Conservation (phyloP, 306 rosid species). For the Acacia confusa region DNA sequence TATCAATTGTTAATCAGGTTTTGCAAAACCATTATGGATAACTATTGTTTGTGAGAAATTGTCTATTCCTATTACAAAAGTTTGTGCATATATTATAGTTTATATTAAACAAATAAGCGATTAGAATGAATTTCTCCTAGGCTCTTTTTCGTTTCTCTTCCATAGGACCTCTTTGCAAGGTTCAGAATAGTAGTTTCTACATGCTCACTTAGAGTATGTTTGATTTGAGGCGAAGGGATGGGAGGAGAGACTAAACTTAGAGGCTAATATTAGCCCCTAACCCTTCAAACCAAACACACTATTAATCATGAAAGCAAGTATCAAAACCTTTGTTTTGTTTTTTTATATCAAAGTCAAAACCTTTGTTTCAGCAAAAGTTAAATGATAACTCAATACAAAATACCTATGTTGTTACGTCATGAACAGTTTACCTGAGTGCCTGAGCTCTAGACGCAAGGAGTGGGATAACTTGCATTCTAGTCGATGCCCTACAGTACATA, state of each 20-base stretch:
- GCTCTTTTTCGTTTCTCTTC: not conserved
- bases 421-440: conserved; percentile 58
- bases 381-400: not conserved
- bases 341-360: no score
- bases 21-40: no score
- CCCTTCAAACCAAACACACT: no score
- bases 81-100: not conserved
- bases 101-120: not conserved
- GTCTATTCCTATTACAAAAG: not conserved
- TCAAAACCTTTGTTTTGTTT: not conserved
- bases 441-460: conserved; percentile 76
- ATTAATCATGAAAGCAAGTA: not conserved
- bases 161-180: not conserved
- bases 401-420: not conserved
- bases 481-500: conserved; percentile 61
- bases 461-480: conserved; percentile 65
- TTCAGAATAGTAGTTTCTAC: not conserved
- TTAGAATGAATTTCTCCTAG: not conserved
- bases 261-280: no score
- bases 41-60: no score
- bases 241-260: no score
- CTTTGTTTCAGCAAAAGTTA: not conserved
- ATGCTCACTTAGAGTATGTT: not conserved
- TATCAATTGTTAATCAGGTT: no score
- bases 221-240: no score